A percentile compares a stretch with the other conserved stretches of the same genome.
Conservation (phyloP, 164 flowering plant genomes). For the Magnolia sinica region DNA sequence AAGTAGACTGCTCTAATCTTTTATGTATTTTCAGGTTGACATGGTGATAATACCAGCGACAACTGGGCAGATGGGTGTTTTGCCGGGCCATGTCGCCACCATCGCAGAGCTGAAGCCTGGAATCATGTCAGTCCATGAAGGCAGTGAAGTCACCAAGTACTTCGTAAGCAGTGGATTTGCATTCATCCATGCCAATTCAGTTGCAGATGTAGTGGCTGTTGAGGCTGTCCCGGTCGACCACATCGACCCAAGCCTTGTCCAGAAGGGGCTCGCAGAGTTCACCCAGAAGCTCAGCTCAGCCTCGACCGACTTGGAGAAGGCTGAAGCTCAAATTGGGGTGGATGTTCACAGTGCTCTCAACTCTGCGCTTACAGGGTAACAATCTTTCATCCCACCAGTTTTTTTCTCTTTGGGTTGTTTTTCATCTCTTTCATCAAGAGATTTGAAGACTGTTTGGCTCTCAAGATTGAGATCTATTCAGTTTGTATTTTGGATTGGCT, state of each 20-base stretch:
- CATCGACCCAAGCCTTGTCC: constrained; percentile 61
- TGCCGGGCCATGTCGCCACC: constrained; percentile 86
- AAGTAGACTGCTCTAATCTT: background rate
- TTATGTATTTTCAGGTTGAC: constrained; percentile 56
- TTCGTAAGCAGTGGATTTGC: constrained; percentile 91
- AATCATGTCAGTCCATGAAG: constrained; percentile 74
- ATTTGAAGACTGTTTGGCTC: background rate
- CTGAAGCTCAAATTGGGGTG: constrained; percentile 90
- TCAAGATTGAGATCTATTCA: background rate
- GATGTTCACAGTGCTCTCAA: constrained; percentile 82
- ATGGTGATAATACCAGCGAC: constrained; percentile 84
- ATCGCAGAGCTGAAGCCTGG: constrained; percentile 92
- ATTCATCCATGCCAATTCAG: constrained; percentile 78
- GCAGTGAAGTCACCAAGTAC: constrained; percentile 61
- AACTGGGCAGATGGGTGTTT: constrained; percentile 89
- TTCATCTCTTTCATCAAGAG: background rate
- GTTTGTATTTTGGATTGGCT: background rate
- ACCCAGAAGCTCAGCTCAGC: constrained; percentile 78
- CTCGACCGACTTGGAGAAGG: constrained; percentile 82
- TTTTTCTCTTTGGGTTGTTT: background rate
- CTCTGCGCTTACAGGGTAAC: constrained; percentile 66
- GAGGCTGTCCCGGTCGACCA: constrained; percentile 80
- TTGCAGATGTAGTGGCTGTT: constrained; percentile 70
- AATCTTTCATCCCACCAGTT: background rate
- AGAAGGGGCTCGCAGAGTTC: constrained; percentile 82